phyloP scores from a whole-genome alignment of 1,139 yeast genomes.

The Suhomyces chickasaworum region DNA sequence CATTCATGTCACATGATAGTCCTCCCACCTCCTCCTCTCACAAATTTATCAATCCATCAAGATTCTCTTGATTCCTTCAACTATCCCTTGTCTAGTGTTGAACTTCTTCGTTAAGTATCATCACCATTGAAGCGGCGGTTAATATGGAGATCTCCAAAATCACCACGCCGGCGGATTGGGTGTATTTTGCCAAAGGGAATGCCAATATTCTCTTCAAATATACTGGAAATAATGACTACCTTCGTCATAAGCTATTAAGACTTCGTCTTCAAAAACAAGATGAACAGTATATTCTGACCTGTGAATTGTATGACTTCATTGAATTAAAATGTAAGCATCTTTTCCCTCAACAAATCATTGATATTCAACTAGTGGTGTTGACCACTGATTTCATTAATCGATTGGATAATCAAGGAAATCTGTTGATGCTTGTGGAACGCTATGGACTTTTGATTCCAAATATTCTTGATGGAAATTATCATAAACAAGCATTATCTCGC shows the following conservation, averaged over 20 bases:
- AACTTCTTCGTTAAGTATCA: neutral
- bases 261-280: constrained; percentile 40
- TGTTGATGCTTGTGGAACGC: constrained; percentile 39
- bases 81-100: neutral
- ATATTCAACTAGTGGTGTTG: constrained; percentile 41
- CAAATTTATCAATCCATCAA: neutral
- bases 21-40: neutral
- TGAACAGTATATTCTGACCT: constrained; percentile 45
- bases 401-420: constrained; percentile 32
- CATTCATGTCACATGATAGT: constrained; percentile 1
- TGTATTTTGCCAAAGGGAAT: constrained; percentile 47
- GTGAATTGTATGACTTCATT: constrained; percentile 46
- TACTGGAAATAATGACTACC: constrained; percentile 39
- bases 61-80: neutral
- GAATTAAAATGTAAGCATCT: constrained; percentile 44
- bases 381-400: constrained; percentile 36
- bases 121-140: constrained; percentile 2
- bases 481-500: constrained; percentile 32
- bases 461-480: constrained; percentile 38
- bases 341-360: constrained; percentile 43
- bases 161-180: constrained; percentile 46
- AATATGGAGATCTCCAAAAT: constrained; percentile 45
- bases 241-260: constrained; percentile 40
- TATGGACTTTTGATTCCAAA: constrained; percentile 48
- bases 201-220: constrained; percentile 50